A percentile compares a stretch with the other conserved stretches of the same genome.
These are phyloP conservation scores for Solanum sitiens DNA, from an alignment of 257 asterid species.

Conservation along the genomic window DNA sequence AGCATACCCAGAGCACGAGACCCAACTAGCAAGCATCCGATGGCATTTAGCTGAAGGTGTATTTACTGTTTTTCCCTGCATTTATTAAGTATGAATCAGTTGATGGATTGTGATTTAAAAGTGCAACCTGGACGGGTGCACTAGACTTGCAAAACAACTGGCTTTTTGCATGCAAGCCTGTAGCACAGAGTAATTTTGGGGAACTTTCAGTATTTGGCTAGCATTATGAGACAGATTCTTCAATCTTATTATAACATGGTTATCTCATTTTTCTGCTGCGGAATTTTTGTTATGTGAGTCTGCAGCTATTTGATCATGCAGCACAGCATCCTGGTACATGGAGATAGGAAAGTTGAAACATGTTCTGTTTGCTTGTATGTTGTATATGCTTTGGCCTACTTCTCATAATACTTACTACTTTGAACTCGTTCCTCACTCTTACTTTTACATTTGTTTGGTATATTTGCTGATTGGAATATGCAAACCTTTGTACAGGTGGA, in stretches of 20 bases:
- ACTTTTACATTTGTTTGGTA: not conserved
- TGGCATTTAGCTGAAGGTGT: constrained; percentile 97
- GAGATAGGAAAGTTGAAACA: not conserved
- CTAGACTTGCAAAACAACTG: not conserved
- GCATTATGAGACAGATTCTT: not conserved
- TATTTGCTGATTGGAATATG: not conserved
- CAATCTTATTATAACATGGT: not conserved
- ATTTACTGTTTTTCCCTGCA: not conserved
- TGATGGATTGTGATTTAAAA: not conserved
- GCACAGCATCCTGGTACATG: not conserved
- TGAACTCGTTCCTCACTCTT: not conserved
- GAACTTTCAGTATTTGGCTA: not conserved
- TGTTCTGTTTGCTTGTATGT: not conserved
- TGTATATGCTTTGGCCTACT: not conserved
- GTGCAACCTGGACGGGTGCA: not conserved
- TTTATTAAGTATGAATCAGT: not conserved
- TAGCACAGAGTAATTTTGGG: not conserved
- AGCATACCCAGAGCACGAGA: constrained; percentile 65
- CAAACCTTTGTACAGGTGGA: constrained; percentile 37
- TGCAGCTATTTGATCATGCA: not conserved
- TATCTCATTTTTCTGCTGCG: not conserved
- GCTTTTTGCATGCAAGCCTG: not conserved
- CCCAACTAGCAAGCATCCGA: constrained; percentile 78
- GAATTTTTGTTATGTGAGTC: not conserved
- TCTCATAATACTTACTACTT: not conserved